Evolutionary conservation across 345 rosid genomes (phyloP), one percentile per base, ranked within the genome.

Genomic region (Hypericum androsaemum): DNA sequence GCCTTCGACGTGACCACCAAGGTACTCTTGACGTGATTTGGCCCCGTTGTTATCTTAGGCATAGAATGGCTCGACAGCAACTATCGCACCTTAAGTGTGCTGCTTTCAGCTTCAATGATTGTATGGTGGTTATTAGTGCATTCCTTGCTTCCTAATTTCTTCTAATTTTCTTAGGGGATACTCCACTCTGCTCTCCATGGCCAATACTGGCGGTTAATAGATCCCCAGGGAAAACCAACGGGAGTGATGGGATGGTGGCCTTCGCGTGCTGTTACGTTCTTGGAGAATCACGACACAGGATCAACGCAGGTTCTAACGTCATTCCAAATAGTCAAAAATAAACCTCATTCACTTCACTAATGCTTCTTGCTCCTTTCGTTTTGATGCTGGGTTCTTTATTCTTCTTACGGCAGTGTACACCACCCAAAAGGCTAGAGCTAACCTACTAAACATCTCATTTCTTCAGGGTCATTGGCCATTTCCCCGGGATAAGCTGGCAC

Each of bases 201-300:
- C 53, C 63, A 76, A 36, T 76, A 76, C 42, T 72, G 77, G 80
- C 66, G 80, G 42, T 50, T 76, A 58, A 69, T 72, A 50, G 80
- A 76, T 64, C 72, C 77, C 52, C 71, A 65, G 52, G 80, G 80
- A 40, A 76, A 72, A 60, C 80, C 77, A 48, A 64, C 80, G 6
- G 80, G 77, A 63, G 80, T 76, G 17, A 66, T 76, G 72, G 80
- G 80, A 54, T 76, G 80, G 77, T 76, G 80, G 80, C 72, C 80
- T 11, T 76, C 77, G 1, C 80, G 80, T 13, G 77, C 80, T 7
- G 72, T 66, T 41, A 76, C 77, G 1, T 76, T 76, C 50, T 47
- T 76, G 52, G 80, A 76, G 66, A 76, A 76, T 62, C 77, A 76
- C 58, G 80, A 76, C 39, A 76, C 80, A 0, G 80, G 80, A 64